Evolutionary conservation across 352 stramenopile genomes (phyloP).

Genomic region (Globisporangium parvum): DNA sequence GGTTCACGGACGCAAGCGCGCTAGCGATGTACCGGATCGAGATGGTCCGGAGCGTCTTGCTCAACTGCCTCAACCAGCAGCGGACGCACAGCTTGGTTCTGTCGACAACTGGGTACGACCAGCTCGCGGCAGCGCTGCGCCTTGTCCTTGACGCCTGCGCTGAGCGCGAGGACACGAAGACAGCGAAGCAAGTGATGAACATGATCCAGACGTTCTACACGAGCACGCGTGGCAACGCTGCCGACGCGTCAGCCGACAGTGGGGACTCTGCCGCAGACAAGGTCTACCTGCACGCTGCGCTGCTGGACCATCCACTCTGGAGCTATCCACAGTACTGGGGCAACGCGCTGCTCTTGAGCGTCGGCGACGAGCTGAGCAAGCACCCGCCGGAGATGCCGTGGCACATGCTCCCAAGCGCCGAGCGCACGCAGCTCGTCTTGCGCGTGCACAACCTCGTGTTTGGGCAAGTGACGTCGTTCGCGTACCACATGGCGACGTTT

Average conservation of each 20-base stretch:
- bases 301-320: conserved; percentile 61
- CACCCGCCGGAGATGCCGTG: conserved; percentile 52
- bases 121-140: conserved; percentile 42
- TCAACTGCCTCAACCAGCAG: conserved; percentile 67
- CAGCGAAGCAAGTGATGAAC: conserved; percentile 75
- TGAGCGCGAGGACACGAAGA: conserved; percentile 58
- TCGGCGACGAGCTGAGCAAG: conserved; percentile 77
- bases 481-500: conserved; percentile 75
- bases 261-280: conserved; percentile 15
- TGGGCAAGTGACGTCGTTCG: conserved; percentile 63
- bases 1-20: conserved; percentile 50
- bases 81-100: conserved; percentile 53
- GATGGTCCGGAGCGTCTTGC: conserved; percentile 58
- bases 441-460: conserved; percentile 76
- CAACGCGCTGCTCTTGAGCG: conserved; percentile 63
- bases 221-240: neutral
- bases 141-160: conserved; percentile 60
- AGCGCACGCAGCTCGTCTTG: conserved; percentile 66
- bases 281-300: conserved; percentile 47
- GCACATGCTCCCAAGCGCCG: conserved; percentile 50
- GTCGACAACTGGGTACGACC: conserved; percentile 42
- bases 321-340: conserved; percentile 64
- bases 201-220: conserved; percentile 80
- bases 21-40: conserved; percentile 63
- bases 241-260: neutral